Evolutionary conservation across 2,329 filamentous ascomycete genomes (phyloP).

Genomic region (Hansfordia pulvinata): DNA sequence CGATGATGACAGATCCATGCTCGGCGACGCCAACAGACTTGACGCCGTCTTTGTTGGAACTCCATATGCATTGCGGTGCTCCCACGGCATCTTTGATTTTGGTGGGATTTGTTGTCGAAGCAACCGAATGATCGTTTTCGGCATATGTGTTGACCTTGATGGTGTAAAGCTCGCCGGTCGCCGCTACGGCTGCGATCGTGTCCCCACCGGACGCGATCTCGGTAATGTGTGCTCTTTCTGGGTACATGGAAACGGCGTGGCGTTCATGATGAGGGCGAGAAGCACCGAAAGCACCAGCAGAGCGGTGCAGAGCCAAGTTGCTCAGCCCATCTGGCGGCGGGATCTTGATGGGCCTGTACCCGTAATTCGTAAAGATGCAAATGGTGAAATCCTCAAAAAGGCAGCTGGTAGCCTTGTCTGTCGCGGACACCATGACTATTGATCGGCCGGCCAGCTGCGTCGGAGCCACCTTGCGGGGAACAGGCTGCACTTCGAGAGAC

Average conservation of each 20-base stretch:
- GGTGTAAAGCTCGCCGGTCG: conserved; percentile 77
- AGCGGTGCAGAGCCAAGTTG: conserved; percentile 46
- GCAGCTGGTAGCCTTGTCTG: conserved; percentile 78
- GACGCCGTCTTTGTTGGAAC: conserved; percentile 73
- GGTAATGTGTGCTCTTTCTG: too few species aligned
- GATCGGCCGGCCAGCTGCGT: conserved; percentile 55
- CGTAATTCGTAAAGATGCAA: conserved; percentile 90
- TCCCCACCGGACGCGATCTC: conserved; percentile 78
- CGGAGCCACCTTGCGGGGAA: conserved; percentile 76
- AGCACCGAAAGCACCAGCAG: conserved; percentile 44
- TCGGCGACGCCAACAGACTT: conserved; percentile 80
- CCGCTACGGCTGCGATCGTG: conserved; percentile 79
- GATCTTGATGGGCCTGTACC: conserved; percentile 83
- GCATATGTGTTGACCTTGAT: conserved; percentile 58
- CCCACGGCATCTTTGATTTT: conserved; percentile 80
- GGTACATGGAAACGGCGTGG: too few species aligned
- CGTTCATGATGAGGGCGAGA: too few species aligned
- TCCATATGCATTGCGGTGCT: conserved; percentile 73
- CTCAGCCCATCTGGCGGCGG: conserved; percentile 57
- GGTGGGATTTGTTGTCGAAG: conserved; percentile 82
- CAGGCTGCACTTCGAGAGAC: conserved; percentile 70
- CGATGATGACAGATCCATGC: conserved; percentile 88
- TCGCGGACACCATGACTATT: conserved; percentile 73
- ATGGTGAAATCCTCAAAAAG: conserved; percentile 79
- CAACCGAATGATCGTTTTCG: conserved; percentile 43